Evolutionary conservation across 2,329 filamentous ascomycete species (phyloP), one percentile per base, ranked within the genome.

Genomic region (Phialemonium atrogriseum): DNA sequence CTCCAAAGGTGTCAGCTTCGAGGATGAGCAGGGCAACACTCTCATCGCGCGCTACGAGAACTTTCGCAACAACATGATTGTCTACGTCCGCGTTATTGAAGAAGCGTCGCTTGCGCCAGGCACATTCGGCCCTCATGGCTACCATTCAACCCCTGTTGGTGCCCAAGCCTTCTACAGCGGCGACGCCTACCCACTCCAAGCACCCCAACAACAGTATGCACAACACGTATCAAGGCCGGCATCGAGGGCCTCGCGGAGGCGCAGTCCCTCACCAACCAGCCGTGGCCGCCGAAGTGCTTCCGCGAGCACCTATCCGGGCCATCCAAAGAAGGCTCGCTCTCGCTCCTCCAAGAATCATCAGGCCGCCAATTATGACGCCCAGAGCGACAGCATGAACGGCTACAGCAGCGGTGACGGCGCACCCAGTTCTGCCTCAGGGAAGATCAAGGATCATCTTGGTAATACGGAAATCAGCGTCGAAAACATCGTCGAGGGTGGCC

Each of bases 401-500:
- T 91, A 91, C 57, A 94, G 85, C 60, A 93, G 88, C 56, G 88
- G 84, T 46, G 87, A 94, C 44, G 82, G 79, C 39, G 84, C 80
- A 17, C 74, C 83, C 39, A 81, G 77, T 44, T 88, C 85, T 34
- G 70, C 82, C 44, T 81, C 81, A 37, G 80, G 83, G 49, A 83
- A 83, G 55, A 75, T 72, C 47, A 87, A 84, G 57, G 88, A 95
- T 49, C 82, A 86, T 43, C 76, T 94, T 49, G 87, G 85, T 29
- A 95, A 86, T 54, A 94, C 91, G 11, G 91, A 98, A 47, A 98
- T 98, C 52, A 96, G 89, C 55, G 77, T 95, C 46, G 88, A 95
- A 47, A 98, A 98, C 55, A 96, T 98, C 58, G 84, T 98, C 39
- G 89, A 96, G 60, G 91, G 93, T 52, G 88, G 89, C 45, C 81